These are phyloP conservation scores for Collybia mongolica DNA, from an alignment of 768 basidiomycete genomes.

Conservation along the genomic window DNA sequence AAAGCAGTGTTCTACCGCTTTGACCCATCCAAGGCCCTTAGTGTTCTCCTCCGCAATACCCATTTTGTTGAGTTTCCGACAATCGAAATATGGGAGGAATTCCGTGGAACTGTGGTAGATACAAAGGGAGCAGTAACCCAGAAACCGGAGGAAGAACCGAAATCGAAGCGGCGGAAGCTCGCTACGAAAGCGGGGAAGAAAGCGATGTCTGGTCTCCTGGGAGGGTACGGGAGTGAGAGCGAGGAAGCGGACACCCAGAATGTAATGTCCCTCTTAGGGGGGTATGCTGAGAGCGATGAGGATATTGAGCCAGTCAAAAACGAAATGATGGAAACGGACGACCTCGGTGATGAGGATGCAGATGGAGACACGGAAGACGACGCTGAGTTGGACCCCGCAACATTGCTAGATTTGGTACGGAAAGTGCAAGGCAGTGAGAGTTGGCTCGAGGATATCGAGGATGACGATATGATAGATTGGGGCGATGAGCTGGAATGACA, in stretches of 20 bases:
- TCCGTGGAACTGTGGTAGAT: slow-evolving; percentile 60
- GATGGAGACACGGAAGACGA: slow-evolving; percentile 30
- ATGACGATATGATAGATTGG: slow-evolving; percentile 53
- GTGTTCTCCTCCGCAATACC: slow-evolving; percentile 49
- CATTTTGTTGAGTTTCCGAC: slow-evolving; percentile 84
- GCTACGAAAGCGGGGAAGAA: slow-evolving; percentile 48
- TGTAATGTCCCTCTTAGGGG: slow-evolving; percentile 36
- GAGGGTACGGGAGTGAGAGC: slow-evolving; percentile 58
- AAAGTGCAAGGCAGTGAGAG: slow-evolving; percentile 28
- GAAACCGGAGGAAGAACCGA: slow-evolving; percentile 27
- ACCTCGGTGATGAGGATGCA: slow-evolving; percentile 23
- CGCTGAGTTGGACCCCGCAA: slow-evolving; percentile 35
- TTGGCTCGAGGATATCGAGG: slow-evolving; percentile 23
- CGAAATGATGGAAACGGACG: neutral
- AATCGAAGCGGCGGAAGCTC: slow-evolving; percentile 57
- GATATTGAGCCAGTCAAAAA: slow-evolving; percentile 17
- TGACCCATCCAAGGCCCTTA: slow-evolving; percentile 48
- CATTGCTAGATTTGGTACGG: slow-evolving; percentile 40
- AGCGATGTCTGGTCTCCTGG: slow-evolving; percentile 56
- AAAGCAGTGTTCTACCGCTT: slow-evolving; percentile 54
- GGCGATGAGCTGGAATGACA: slow-evolving; percentile 30
- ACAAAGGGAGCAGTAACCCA: slow-evolving; percentile 43
- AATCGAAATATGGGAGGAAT: slow-evolving; percentile 76
- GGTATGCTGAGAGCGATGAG: slow-evolving; percentile 51
- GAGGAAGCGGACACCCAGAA: slow-evolving; percentile 25